Percentiles rank a stretch among this genome's conserved stretches.
Evolutionary conservation across 75 land plant species (phyloP).

Genomic region (Pinus albicaulis): DNA sequence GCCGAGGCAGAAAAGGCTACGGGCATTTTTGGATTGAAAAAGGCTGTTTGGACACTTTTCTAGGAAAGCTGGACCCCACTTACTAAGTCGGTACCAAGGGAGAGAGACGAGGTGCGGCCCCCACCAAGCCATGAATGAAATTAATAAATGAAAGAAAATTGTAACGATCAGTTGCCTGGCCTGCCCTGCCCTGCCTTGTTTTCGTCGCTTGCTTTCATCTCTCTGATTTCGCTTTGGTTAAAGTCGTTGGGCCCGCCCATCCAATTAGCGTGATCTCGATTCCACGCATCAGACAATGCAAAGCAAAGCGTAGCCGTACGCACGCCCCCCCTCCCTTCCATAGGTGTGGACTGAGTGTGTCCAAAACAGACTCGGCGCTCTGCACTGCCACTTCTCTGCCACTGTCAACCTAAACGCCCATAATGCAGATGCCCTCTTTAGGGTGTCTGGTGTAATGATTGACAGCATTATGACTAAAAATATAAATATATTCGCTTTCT

Average conservation of each 20-base stretch:
- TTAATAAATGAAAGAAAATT: neutral
- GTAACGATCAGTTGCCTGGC: neutral
- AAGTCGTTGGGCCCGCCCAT: constrained; percentile 3
- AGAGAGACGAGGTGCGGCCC: too few species aligned
- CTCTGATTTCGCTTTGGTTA: neutral
- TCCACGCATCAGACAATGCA: neutral
- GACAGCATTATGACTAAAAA: neutral
- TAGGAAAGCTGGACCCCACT: neutral
- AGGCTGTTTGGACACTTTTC: neutral
- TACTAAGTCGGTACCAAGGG: neutral
- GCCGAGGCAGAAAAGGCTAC: neutral
- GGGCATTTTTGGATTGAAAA: neutral
- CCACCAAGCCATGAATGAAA: neutral
- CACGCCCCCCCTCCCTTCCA: neutral
- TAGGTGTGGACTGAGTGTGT: neutral
- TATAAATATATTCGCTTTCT: too few species aligned
- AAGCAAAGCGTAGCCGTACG: constrained; percentile 2
- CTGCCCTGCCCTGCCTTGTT: neutral
- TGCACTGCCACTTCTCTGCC: neutral
- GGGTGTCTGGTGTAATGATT: neutral
- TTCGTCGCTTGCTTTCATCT: neutral
- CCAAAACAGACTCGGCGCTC: neutral
- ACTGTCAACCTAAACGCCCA: neutral
- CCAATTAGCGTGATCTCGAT: constrained; percentile 5
- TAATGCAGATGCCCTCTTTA: neutral